A percentile compares a stretch with the other conserved stretches of the same genome.
Conservation (phyloP, 495 filamentous ascomycete species). For the Stereocaulon alpinum region DNA sequence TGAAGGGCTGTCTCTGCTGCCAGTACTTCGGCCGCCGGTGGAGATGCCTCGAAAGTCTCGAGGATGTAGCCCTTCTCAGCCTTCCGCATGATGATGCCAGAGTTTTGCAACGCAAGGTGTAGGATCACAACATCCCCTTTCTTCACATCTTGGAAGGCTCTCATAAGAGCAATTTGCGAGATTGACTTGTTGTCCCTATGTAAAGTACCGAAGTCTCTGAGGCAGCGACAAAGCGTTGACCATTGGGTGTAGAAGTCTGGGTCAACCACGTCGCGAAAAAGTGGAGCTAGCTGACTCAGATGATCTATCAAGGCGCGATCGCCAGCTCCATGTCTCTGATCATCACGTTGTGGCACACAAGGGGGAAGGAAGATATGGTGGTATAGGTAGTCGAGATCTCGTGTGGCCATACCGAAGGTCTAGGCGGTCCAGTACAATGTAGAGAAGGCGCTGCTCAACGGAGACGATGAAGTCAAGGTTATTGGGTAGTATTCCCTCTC, state of each 20-base stretch:
- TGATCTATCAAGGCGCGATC: constrained; percentile 2
- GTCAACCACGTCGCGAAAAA: background rate
- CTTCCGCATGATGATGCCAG: constrained; percentile 39
- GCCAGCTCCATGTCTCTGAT: constrained; percentile 21
- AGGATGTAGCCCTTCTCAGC: constrained; percentile 29
- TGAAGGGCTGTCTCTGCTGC: constrained; percentile 32
- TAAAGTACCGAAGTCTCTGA: constrained; percentile 2
- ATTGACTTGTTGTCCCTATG: constrained; percentile 9
- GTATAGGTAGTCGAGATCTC: constrained; percentile 11
- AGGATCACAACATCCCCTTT: constrained; percentile 24
- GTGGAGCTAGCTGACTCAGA: background rate
- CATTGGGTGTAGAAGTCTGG: constrained; percentile 1
- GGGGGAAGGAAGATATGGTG: constrained; percentile 54
- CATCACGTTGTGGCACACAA: constrained; percentile 40
- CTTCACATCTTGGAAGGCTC: constrained; percentile 1
- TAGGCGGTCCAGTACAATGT: no score
- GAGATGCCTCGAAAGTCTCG: constrained; percentile 49
- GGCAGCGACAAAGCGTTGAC: background rate
- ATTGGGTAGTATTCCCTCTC: no score
- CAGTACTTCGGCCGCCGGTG: constrained; percentile 37
- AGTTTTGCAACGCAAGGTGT: constrained; percentile 45
- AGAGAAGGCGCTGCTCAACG: no score
- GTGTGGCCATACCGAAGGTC: no score
- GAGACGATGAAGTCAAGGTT: no score
- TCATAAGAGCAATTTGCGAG: constrained; percentile 25